Conservation (phyloP, 2,329 filamentous ascomycete genomes). For the Cryoendolithus antarcticus region DNA sequence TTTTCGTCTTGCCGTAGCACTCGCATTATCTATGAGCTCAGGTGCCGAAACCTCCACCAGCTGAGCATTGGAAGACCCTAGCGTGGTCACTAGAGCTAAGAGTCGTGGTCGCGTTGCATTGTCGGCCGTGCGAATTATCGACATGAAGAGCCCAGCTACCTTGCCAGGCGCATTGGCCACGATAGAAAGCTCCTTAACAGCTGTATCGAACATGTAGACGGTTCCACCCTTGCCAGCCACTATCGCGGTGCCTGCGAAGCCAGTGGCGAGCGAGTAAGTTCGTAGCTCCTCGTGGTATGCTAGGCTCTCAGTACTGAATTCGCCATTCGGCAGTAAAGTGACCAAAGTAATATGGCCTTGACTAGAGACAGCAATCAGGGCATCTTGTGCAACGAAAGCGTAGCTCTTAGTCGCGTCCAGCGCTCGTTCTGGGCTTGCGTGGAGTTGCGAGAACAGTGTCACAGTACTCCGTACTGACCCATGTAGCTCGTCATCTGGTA, state of each 20-base stretch:
- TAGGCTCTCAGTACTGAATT: slow-evolving; percentile 8
- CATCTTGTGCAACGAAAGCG: slow-evolving; percentile 44
- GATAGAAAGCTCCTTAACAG: slow-evolving; percentile 21
- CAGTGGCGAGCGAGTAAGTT: slow-evolving; percentile 25
- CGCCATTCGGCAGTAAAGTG: slow-evolving; percentile 18
- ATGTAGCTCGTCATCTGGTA: slow-evolving; percentile 12
- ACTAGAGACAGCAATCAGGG: slow-evolving; percentile 47
- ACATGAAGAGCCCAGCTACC: slow-evolving; percentile 28
- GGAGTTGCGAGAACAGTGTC: too few relatives aligned
- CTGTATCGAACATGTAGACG: too few relatives aligned
- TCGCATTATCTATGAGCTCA: neutral
- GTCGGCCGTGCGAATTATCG: neutral
- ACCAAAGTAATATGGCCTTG: slow-evolving; percentile 43
- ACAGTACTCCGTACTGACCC: slow-evolving; percentile 31
- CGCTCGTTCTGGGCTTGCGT: too few relatives aligned
- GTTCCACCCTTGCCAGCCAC: too few relatives aligned
- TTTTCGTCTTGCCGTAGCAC: neutral
- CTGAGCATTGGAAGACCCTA: slow-evolving; percentile 24
- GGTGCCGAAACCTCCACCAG: neutral
- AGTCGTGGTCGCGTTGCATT: slow-evolving; percentile 6
- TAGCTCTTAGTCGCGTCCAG: slow-evolving; percentile 27
- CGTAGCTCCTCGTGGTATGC: slow-evolving; percentile 22
- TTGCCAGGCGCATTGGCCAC: slow-evolving; percentile 27
- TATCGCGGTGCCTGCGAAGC: too few relatives aligned
- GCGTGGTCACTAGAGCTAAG: slow-evolving; percentile 24